Evolutionary conservation across 768 basidiomycete genomes (phyloP).

Genomic region (Cyclocybe cylindracea): DNA sequence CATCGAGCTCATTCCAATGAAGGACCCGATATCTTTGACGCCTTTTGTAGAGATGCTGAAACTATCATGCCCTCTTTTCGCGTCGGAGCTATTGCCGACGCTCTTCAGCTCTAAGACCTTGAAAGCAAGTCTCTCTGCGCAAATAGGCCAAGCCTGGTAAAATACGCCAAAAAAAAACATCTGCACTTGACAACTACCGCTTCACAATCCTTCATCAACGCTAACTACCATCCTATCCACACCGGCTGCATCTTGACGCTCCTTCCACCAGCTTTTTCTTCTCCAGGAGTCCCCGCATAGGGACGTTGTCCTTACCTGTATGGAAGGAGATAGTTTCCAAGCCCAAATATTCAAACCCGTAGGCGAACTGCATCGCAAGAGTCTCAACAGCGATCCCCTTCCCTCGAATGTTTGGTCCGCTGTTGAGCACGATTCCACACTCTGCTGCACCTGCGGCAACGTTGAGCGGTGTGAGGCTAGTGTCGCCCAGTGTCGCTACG

Average conservation of each 20-base stretch:
- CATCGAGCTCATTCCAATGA: too few species aligned
- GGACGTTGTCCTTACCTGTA: slow-evolving; percentile 16
- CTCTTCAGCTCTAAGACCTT: too few species aligned
- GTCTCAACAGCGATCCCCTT: slow-evolving; percentile 20
- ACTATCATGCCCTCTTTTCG: too few species aligned
- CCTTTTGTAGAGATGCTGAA: too few species aligned
- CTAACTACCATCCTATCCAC: slow-evolving; percentile 9
- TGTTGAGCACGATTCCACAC: slow-evolving; percentile 22
- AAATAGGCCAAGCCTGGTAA: too few species aligned
- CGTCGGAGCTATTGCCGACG: too few species aligned
- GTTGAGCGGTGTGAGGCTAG: slow-evolving; percentile 13
- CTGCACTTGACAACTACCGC: too few species aligned
- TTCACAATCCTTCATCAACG: background rate
- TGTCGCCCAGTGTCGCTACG: slow-evolving; percentile 16
- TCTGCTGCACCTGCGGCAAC: slow-evolving; percentile 13
- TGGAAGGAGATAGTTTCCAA: slow-evolving; percentile 12
- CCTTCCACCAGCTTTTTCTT: slow-evolving; percentile 19
- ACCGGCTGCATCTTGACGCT: slow-evolving; percentile 11
- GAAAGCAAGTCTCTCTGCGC: too few species aligned
- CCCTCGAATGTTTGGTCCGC: slow-evolving; percentile 16
- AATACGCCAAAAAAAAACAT: too few species aligned
- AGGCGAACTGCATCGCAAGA: slow-evolving; percentile 19
- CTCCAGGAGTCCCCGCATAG: slow-evolving; percentile 16
- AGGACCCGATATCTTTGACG: too few species aligned
- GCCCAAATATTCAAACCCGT: slow-evolving; percentile 18